Percentiles rank a stretch among this genome's conserved stretches.
Conservation (phyloP, 345 rosid species). For the Orychophragmus violaceus region DNA sequence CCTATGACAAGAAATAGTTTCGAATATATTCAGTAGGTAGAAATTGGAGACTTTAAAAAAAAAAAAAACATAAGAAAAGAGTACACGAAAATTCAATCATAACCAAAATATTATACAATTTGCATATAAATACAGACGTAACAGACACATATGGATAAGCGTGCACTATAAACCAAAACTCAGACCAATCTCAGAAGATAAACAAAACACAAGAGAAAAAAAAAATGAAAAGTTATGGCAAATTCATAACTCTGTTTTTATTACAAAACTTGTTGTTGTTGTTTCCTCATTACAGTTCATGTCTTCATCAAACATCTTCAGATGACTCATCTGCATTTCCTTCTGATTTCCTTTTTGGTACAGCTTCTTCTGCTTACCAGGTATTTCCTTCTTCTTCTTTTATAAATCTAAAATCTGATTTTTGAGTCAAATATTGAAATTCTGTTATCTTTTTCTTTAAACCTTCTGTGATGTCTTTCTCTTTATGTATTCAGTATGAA, state of each 20-base stretch:
- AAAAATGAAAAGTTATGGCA: slow-evolving; percentile 12
- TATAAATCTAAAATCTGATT: too few relatives aligned
- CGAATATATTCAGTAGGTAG: slow-evolving; percentile 9
- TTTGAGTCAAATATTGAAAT: not conserved
- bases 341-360: slow-evolving; percentile 58
- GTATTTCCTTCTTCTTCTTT: slow-evolving; percentile 17
- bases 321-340: slow-evolving; percentile 34
- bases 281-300: slow-evolving; percentile 5
- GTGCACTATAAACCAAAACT: too few relatives aligned
- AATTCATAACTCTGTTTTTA: not conserved
- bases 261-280: slow-evolving; percentile 17
- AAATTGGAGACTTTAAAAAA: slow-evolving; percentile 1
- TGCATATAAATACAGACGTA: slow-evolving; percentile 20
- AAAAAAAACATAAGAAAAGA: too few relatives aligned
- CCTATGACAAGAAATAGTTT: not conserved
- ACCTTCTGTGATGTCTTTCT: not conserved
- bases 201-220: not conserved
- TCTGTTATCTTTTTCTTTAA: not conserved
- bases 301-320: slow-evolving; percentile 8
- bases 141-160: slow-evolving; percentile 4
- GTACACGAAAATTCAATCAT: slow-evolving; percentile 17
- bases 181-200: not conserved
- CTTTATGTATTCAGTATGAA: slow-evolving; percentile 37
- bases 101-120: not conserved
- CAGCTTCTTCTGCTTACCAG: slow-evolving; percentile 83